Evolutionary conservation across 129 eudicot genomes (phyloP), one percentile per base, ranked within the genome.

Genomic region (Glebionis coronaria): DNA sequence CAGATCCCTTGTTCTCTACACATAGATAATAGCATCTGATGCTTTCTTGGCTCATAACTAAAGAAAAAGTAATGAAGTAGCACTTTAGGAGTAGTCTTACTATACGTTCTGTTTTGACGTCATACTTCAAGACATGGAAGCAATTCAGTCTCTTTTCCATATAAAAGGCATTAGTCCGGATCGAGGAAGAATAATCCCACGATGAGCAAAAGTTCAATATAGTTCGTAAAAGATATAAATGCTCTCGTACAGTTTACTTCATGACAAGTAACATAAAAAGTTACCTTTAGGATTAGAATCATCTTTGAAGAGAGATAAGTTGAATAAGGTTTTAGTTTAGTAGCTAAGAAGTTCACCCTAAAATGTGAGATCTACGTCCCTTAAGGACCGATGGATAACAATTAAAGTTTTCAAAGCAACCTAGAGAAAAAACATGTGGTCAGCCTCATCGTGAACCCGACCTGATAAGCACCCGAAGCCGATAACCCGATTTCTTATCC

Each of bases 111-210:
- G 85, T 76, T 73, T 90, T 85, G 4, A 90, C 76, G 52, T 90
- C 97, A 35, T 90, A 81, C 72, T 84, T 90, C 74, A 90, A 70
- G 45, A 87, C 84, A 67, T 88, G 82, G 78, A 79, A 87, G 59
- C 97, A 90, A 61, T 87, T 90, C 69, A 90, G 71, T 71, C 95
- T 76, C 82, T 87, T 89, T 77, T 90, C 97, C 82, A 90, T 72
- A 76, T 73, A 90, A 53, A 82, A 68, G n/a, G 97, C 97, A 55
- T 90, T 87, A 21, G 82, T 64, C 65, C 97, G 95, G 55, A 90
- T 89, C 95, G 95, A 90, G 57, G 87, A 84, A 56, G 97, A 90
- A 79, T 82, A 90, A 82, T 90, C 97, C 90, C 97, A 90, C 56
- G 97, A 95, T 90, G 81, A 45, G 44, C 44, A 78, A 47, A 51